phyloP scores from a whole-genome alignment of 2,329 filamentous ascomycete species.

The Aspergillus pseudotamarii region DNA sequence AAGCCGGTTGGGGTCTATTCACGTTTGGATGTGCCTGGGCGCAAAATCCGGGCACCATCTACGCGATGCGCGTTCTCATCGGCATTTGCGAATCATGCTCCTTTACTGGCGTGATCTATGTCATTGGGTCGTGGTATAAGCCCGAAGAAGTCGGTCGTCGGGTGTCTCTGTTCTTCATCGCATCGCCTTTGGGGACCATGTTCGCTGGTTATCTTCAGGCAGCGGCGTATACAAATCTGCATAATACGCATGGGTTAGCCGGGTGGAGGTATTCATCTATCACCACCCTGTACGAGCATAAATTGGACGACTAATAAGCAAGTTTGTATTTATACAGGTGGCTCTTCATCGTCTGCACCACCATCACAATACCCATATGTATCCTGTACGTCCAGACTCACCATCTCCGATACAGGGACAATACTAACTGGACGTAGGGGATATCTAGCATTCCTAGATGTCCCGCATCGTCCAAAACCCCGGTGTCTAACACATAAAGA shows the following conservation, averaged over 20 bases:
- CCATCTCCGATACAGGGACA: not conserved
- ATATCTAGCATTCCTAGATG: not conserved
- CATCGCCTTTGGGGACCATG: conserved; percentile 35
- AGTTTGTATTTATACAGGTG: conserved; percentile 14
- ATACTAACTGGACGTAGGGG: not conserved
- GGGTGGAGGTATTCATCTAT: conserved; percentile 13
- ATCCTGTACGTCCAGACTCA: not conserved
- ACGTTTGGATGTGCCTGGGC: conserved; percentile 29
- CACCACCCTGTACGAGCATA: too few relatives aligned
- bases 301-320: not conserved
- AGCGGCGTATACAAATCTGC: conserved; percentile 34
- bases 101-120: conserved; percentile 3
- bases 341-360: conserved; percentile 9
- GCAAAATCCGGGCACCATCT: conserved; percentile 21
- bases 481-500: not conserved
- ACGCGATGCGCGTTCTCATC: not conserved
- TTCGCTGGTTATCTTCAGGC: conserved; percentile 39
- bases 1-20: conserved; percentile 27
- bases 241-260: conserved; percentile 24
- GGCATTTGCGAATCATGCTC: not conserved
- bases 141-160: conserved; percentile 32
- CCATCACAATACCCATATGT: conserved; percentile 2
- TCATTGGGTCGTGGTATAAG: conserved; percentile 19
- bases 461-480: not conserved
- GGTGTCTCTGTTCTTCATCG: conserved; percentile 36